phyloP scores from a whole-genome alignment of 306 rosid genomes.

The Inga leiocalycina region DNA sequence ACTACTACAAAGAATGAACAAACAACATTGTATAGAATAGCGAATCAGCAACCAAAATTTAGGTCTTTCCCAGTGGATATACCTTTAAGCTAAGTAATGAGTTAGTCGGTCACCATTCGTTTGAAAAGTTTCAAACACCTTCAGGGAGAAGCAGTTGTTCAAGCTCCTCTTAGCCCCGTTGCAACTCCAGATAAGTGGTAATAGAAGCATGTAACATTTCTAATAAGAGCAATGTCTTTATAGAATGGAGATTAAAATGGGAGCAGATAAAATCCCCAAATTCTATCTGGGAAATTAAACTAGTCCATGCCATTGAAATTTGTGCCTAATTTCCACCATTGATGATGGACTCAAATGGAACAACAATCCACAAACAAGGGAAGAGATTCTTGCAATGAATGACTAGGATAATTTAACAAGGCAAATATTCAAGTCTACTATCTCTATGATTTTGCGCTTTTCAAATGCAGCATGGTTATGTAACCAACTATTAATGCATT shows the following conservation, averaged over 20 bases:
- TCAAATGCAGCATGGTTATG: background rate
- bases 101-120: conserved; percentile 12
- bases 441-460: background rate
- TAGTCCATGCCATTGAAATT: background rate
- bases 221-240: too few relatives aligned
- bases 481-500: background rate
- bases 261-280: background rate
- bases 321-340: background rate
- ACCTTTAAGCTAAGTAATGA: background rate
- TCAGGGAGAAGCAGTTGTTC: too few relatives aligned
- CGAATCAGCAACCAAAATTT: background rate
- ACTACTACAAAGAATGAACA: background rate
- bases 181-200: too few relatives aligned
- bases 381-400: background rate
- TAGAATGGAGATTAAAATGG: too few relatives aligned
- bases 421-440: conserved; percentile 1
- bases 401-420: conserved; percentile 5
- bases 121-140: conserved; percentile 9
- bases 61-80: background rate
- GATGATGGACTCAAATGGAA: background rate
- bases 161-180: too few relatives aligned
- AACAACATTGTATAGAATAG: background rate
- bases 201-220: too few relatives aligned
- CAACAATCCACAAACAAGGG: background rate
- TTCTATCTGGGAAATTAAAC: background rate